Percentiles rank a stretch among this genome's conserved stretches.
These are phyloP conservation scores for Pseudomassariella vexata DNA, from an alignment of 2,329 filamentous ascomycete species.

Conservation along the genomic window DNA sequence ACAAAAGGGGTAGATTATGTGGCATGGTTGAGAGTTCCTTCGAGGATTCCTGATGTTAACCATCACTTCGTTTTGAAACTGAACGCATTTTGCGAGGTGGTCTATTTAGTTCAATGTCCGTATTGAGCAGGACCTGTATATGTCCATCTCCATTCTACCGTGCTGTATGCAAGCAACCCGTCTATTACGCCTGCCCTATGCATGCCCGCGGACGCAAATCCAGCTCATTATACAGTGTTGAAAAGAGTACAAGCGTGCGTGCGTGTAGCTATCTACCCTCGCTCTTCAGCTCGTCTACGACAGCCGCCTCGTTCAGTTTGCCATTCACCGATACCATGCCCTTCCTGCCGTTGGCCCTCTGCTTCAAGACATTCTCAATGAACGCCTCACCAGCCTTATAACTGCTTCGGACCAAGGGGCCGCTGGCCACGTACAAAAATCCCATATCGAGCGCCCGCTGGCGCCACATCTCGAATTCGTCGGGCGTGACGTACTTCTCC, in stretches of 20 bases:
- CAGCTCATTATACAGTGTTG: constrained; percentile 6
- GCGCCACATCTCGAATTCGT: constrained; percentile 86
- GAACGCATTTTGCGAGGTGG: too few species aligned
- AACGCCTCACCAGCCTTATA: constrained; percentile 99
- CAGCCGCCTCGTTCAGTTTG: constrained; percentile 6
- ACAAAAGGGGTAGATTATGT: too few species aligned
- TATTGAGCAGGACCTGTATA: too few species aligned
- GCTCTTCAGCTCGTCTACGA: constrained; percentile 7
- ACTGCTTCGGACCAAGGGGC: constrained; percentile 85
- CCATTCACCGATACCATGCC: constrained; percentile 7
- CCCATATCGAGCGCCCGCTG: constrained; percentile 88
- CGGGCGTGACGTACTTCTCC: constrained; percentile 88
- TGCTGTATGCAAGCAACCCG: too few species aligned
- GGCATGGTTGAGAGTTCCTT: too few species aligned
- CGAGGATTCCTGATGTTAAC: too few species aligned
- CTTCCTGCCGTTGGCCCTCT: constrained; percentile 56
- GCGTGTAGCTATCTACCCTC: neutral
- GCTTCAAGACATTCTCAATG: constrained; percentile 95
- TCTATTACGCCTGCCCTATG: too few species aligned
- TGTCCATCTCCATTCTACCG: too few species aligned
- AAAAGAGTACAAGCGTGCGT: constrained; percentile 1
- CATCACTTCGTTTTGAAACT: too few species aligned
- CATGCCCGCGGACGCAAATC: constrained; percentile 5
- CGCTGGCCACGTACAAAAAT: constrained; percentile 93
- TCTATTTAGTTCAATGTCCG: too few species aligned